phyloP scores from a whole-genome alignment of 495 filamentous ascomycete genomes.

The Tetracladium setigerum region DNA sequence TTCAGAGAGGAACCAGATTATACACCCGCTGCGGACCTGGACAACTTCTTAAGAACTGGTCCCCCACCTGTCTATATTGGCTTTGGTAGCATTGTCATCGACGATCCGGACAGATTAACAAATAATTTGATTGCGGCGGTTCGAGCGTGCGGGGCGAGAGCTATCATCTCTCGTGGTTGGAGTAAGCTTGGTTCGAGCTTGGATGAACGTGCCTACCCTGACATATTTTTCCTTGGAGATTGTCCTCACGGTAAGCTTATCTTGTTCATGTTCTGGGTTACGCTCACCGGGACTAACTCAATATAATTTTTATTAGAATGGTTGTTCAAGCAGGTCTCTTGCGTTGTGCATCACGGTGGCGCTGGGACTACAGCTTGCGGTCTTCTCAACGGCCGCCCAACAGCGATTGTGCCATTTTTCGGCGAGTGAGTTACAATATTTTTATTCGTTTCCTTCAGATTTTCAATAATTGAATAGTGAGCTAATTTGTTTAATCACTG shows the following conservation, averaged over 20 bases:
- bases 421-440: conserved; percentile 49
- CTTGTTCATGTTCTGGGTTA: too few relatives aligned
- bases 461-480: conserved; percentile 28
- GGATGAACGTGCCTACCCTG: conserved; percentile 37
- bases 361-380: conserved; percentile 61
- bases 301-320: conserved; percentile 54
- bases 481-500: conserved; percentile 49
- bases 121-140: conserved; percentile 52
- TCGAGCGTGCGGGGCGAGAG: conserved; percentile 44
- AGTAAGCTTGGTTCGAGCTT: conserved; percentile 41
- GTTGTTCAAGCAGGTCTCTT: conserved; percentile 51
- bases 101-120: conserved; percentile 53
- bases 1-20: conserved; percentile 58
- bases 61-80: conserved; percentile 55
- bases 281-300: too few relatives aligned
- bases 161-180: conserved; percentile 58
- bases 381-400: conserved; percentile 51
- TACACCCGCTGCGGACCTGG: conserved; percentile 43
- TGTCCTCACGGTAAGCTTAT: conserved; percentile 41
- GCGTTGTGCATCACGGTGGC: conserved; percentile 57
- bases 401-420: conserved; percentile 61
- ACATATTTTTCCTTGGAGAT: conserved; percentile 54
- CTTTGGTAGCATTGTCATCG: conserved; percentile 60
- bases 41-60: conserved; percentile 44
- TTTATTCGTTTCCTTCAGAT: background rate